These are phyloP conservation scores for Penicillium nucicola DNA, from an alignment of 495 filamentous ascomycete species.

Conservation along the genomic window DNA sequence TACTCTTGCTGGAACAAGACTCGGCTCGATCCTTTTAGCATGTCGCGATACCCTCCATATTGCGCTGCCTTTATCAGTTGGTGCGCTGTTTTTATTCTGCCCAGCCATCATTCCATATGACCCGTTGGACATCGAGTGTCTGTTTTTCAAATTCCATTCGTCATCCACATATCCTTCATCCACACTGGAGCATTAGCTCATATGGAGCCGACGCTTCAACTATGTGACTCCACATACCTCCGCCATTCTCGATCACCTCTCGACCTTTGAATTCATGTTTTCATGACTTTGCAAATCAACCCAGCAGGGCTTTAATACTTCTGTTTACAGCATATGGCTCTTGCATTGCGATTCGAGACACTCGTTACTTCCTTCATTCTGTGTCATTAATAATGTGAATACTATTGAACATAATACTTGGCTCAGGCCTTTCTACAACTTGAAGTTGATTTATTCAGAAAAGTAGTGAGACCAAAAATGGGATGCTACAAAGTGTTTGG, in stretches of 20 bases:
- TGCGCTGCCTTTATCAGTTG: neutral
- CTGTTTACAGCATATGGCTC: neutral
- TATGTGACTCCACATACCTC: neutral
- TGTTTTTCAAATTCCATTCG: neutral
- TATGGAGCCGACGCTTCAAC: neutral
- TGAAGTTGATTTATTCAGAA: neutral
- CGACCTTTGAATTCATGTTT: slow-evolving; percentile 4
- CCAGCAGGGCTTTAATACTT: neutral
- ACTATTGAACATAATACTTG: slow-evolving; percentile 9
- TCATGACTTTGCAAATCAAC: slow-evolving; percentile 5
- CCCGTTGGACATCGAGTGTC: neutral
- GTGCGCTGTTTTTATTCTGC: neutral
- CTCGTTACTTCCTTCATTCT: neutral
- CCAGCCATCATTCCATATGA: neutral
- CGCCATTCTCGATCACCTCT: neutral
- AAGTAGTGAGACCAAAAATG: neutral
- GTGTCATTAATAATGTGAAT: slow-evolving; percentile 4
- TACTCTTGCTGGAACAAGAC: slow-evolving; percentile 23
- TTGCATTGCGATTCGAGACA: neutral
- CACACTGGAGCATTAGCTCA: neutral
- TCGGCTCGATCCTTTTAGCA: neutral
- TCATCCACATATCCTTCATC: neutral
- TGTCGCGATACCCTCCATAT: neutral
- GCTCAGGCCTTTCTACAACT: neutral
- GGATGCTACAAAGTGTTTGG: too few relatives aligned